Evolutionary conservation across 2,329 filamentous ascomycete genomes (phyloP).

Genomic region (Colletotrichum sp.): DNA sequence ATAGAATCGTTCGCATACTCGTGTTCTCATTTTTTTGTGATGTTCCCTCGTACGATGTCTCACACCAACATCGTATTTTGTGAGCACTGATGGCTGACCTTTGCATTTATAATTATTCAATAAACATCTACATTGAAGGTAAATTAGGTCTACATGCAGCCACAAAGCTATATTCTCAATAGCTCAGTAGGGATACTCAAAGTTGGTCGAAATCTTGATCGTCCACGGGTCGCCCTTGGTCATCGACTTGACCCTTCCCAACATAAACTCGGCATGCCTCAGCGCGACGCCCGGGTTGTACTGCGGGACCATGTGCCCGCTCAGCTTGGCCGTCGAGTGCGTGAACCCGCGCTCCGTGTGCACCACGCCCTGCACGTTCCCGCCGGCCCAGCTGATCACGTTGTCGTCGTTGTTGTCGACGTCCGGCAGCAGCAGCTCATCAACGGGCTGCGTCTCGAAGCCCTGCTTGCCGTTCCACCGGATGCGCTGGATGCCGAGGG

Average conservation of each 20-base stretch:
- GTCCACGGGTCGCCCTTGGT: background rate
- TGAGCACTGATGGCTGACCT: background rate
- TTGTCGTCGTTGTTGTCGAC: conserved; percentile 31
- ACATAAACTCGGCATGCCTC: conserved; percentile 74
- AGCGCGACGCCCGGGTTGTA: conserved; percentile 73
- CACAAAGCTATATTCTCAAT: background rate
- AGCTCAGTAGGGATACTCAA: conserved; percentile 1
- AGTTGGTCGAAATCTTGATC: background rate
- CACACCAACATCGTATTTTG: too few relatives aligned
- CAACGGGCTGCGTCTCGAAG: conserved; percentile 64
- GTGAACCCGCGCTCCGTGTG: conserved; percentile 80
- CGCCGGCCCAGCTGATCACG: conserved; percentile 53
- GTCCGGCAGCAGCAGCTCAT: conserved; percentile 70
- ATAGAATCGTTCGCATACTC: background rate
- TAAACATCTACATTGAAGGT: background rate
- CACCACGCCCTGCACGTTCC: conserved; percentile 71
- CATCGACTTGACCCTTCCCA: conserved; percentile 65
- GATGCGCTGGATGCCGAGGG: conserved; percentile 80
- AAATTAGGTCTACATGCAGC: background rate
- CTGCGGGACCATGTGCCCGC: conserved; percentile 73
- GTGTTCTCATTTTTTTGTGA: background rate
- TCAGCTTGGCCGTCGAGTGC: conserved; percentile 65
- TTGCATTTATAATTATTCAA: background rate
- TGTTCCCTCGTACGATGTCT: background rate
- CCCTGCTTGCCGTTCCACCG: conserved; percentile 76